Evolutionary conservation across 1,139 yeast genomes (phyloP).

Genomic region (Hemisphaericaspora subhashii): DNA sequence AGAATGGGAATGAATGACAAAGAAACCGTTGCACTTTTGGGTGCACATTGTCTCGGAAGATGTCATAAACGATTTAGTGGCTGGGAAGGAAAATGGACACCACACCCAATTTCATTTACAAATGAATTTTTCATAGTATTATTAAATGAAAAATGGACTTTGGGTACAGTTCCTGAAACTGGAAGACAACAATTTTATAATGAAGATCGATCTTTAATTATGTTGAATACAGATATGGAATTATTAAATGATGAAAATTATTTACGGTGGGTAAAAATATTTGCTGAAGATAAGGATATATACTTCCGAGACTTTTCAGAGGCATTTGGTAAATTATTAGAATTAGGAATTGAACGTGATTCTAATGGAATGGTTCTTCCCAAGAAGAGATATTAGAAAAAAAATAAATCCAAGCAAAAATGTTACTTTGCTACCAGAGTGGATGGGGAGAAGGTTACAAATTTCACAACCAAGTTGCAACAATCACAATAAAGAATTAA

Average conservation of each 20-base stretch:
- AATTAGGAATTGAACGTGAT: constrained; percentile 47
- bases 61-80: constrained; percentile 55
- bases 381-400: constrained; percentile 6
- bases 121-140: constrained; percentile 37
- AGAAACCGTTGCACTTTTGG: constrained; percentile 63
- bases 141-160: constrained; percentile 31
- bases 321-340: constrained; percentile 56
- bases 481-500: background rate
- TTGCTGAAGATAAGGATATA: constrained; percentile 52
- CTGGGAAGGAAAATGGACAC: constrained; percentile 47
- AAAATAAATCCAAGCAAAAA: too few relatives aligned
- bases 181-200: constrained; percentile 40
- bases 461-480: constrained; percentile 1
- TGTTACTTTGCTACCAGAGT: too few relatives aligned
- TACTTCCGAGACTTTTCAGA: constrained; percentile 54
- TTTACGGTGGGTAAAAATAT: constrained; percentile 49
- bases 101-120: constrained; percentile 32
- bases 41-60: constrained; percentile 67
- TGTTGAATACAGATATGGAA: constrained; percentile 66
- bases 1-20: constrained; percentile 64
- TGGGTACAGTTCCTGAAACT: constrained; percentile 39
- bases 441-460: too few relatives aligned
- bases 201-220: constrained; percentile 49
- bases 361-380: constrained; percentile 15
- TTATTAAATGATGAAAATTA: constrained; percentile 50